These are phyloP conservation scores for Solanum microdontum DNA, from an alignment of 257 asterid species.

Conservation along the genomic window DNA sequence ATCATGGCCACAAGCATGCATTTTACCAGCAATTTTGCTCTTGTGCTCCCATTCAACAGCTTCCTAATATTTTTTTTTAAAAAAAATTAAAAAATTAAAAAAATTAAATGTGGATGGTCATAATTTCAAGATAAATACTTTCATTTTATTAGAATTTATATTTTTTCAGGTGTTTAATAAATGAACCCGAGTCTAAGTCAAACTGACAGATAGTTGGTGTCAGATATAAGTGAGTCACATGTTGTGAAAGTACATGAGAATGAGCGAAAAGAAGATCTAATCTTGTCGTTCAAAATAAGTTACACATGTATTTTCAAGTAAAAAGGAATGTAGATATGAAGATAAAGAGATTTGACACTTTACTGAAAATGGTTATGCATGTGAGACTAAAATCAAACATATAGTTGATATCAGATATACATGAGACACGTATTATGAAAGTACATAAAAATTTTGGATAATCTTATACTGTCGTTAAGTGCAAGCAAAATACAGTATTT, in stretches of 20 bases:
- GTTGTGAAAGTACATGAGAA: not conserved
- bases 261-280: not conserved
- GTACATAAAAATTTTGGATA: rapidly evolving
- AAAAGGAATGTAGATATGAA: not conserved
- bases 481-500: not conserved
- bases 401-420: not conserved
- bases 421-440: not conserved
- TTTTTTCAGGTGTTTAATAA: not conserved
- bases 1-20: constrained; percentile 83
- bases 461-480: not conserved
- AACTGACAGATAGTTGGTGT: not conserved
- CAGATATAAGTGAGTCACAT: not conserved
- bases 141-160: not conserved
- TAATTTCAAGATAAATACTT: not conserved
- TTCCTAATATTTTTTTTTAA: constrained; percentile 21
- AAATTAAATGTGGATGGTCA: no score
- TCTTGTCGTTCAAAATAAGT: not conserved
- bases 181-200: not conserved
- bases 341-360: not conserved
- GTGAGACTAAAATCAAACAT: not conserved
- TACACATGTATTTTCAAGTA: not conserved
- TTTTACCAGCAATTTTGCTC: constrained; percentile 51
- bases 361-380: not conserved
- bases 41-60: constrained; percentile 70
- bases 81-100: not conserved